Base-by-base conservation (phyloP, 345 rosid species). In the Camelina hispida region DNA sequence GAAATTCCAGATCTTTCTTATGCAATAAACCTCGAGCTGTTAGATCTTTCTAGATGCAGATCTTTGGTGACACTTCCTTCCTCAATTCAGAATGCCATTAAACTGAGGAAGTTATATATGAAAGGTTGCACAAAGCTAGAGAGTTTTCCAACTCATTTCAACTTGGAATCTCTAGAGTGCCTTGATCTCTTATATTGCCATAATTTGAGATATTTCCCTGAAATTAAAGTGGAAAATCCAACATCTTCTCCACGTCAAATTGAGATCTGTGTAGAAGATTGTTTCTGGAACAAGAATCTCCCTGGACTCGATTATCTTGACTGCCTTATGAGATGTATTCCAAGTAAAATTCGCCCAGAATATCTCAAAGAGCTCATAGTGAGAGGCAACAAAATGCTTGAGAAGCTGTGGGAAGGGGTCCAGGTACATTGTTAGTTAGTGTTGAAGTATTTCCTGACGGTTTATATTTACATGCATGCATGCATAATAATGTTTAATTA, bases 1-100 rank as follows among this genome's bases (percentile, higher is more conserved):
- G 43, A 47, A 65, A 17, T 65, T 16, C 57, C 69, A 13, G 30
- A 65, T 46, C 43, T 65, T 16, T 65, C 43, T 16, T 17, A 48
- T 0, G 69, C 69, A 0, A 66, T 1, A 66, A 50, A 34, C 40
- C 57, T 66, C 8, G 44, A 48, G 4, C 0, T 0, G 17, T 3
- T 48, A 22, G 0, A 11, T 16, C 30, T 65, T 34, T 2, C 0
- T 6, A 1, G 23, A 22, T 63, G 68, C 53, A 4, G 0, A 43
- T 63, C 53, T 25, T 63, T 63, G 68, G 22, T 43, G 52, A 44
- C 14, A 2, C 67, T 61, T 38, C 32, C 16, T 61, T 20, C 48
- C 32, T 61, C 66, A 0, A 62, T 62, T 43, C 20, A 28, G 14
- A 2, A 43, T 43, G 14, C 5, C 20, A 14, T 0, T 16, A 62